Percentiles rank a stretch among this genome's conserved stretches.
These are phyloP conservation scores for Thalassiosira oceanica DNA, from an alignment of 352 stramenopile species.

Conservation along the genomic window DNA sequence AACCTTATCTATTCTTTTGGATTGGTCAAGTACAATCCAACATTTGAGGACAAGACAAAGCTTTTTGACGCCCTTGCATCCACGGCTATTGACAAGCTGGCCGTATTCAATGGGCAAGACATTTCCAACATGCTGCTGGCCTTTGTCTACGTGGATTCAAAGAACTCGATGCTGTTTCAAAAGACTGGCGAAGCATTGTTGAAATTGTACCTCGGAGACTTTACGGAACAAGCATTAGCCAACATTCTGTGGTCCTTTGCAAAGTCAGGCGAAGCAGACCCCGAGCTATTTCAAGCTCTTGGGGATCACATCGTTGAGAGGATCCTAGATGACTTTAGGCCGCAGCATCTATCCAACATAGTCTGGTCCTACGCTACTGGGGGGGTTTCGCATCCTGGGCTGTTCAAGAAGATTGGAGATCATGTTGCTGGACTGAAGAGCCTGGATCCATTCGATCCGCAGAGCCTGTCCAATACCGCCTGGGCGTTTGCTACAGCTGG, in stretches of 20 bases:
- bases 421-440: not conserved
- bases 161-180: not conserved
- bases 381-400: not conserved
- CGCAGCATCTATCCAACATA: conserved; percentile 11
- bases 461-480: not conserved
- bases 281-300: not conserved
- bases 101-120: conserved; percentile 15
- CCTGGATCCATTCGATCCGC: not conserved
- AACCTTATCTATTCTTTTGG: conserved; percentile 13
- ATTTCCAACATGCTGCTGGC: conserved; percentile 17
- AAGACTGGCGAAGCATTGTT: not conserved
- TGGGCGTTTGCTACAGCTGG: not conserved
- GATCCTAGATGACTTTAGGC: not conserved
- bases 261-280: not conserved
- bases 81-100: conserved; percentile 2
- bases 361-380: conserved; percentile 10
- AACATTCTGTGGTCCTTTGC: conserved; percentile 18
- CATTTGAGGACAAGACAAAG: conserved; percentile 3
- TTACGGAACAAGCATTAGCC: conserved; percentile 3
- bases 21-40: not conserved
- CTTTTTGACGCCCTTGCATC: not conserved
- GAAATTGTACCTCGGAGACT: conserved; percentile 2
- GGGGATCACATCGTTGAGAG: not conserved
- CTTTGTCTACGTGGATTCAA: conserved; percentile 8
- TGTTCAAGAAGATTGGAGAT: not conserved